Evolutionary conservation across 495 filamentous ascomycete genomes (phyloP).

Genomic region (Saxophila tyrrhenica): DNA sequence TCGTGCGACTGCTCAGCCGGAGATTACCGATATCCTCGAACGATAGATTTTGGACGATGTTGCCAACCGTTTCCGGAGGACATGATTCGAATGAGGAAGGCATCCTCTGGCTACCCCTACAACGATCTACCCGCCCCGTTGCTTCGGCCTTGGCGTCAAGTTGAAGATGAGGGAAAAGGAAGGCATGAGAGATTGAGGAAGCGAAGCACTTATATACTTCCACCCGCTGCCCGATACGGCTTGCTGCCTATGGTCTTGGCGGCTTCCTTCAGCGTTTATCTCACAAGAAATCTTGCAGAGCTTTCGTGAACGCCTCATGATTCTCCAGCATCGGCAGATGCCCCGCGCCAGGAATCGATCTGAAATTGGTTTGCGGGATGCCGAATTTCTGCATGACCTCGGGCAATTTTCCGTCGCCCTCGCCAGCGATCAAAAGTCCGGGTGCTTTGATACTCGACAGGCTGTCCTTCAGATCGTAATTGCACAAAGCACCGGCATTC

Average conservation of each 20-base stretch:
- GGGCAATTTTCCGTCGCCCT: slow-evolving; percentile 55
- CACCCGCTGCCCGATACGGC: background rate
- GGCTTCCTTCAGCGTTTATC: background rate
- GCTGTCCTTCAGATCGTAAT: slow-evolving; percentile 57
- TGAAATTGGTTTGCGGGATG: slow-evolving; percentile 51
- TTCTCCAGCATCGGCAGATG: slow-evolving; percentile 79
- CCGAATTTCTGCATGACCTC: slow-evolving; percentile 21
- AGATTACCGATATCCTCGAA: background rate
- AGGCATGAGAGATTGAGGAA: background rate
- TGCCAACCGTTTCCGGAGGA: background rate
- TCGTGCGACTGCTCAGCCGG: background rate
- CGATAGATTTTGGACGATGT: background rate
- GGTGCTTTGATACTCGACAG: slow-evolving; percentile 40
- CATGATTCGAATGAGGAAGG: background rate
- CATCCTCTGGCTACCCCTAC: background rate
- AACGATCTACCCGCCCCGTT: background rate
- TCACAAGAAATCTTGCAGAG: slow-evolving; percentile 16
- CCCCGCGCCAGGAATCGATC: slow-evolving; percentile 52
- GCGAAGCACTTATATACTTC: background rate
- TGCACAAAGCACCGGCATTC: slow-evolving; percentile 59
- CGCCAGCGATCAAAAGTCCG: slow-evolving; percentile 51
- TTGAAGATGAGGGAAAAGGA: background rate
- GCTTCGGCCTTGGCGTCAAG: background rate
- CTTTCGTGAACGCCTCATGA: slow-evolving; percentile 17
- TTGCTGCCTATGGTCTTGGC: background rate